Base-by-base conservation (phyloP, 208 protist genomes). In the Leishmania turanica region DNA sequence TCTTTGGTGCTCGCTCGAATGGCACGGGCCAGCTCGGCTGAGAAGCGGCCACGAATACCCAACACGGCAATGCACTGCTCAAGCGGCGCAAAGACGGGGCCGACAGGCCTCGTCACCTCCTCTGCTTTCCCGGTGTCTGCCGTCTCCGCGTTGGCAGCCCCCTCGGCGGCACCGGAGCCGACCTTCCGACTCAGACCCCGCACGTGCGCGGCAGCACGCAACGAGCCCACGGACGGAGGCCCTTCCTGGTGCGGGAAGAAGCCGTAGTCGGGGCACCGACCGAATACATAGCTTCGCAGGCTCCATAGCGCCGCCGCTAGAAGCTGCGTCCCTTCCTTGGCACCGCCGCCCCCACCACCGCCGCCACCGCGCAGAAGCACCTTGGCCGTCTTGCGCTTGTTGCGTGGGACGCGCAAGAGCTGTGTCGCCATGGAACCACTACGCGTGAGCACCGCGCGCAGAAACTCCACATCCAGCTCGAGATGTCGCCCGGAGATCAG, bases 41-140 rank as follows among this genome's bases (percentile, higher is more conserved):
- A 96, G 78, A 88, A 95, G 40, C 92, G 88, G 1, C 90, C 92
- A 49, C 92, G 91, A 51, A 84, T 80, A 8, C 94, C 94, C 47
- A 97, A 68, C 24, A 97, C 91, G 4, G 90, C 92, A 27, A 97
- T 0, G 75, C 86, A 96, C 72, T 96, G 94, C 71, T 91, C 89
- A 31, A 97, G 80, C 24, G 91, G 85, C 1, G 87, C 83, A 40
- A 93, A 81, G 53, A 81, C 53, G 31, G 51, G 75, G 6, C 53
- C 60, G 6, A 60, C 19, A 64, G 49, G 4, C 21, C 49, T 21
- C 70, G 45, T 13, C 27, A 37, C 40, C 27, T 31, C 45, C 70
- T 54, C 79, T 21, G 75, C 80, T 17, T 34, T 11, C 15, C n/a
- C 47, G 31, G 9, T 42, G 19, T 47, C 53, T 19, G 24, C 4